A percentile compares a stretch with the other conserved stretches of the same genome.
Evolutionary conservation across 2,329 filamentous ascomycete genomes (phyloP).

Genomic region (Phialophora chinensis): DNA sequence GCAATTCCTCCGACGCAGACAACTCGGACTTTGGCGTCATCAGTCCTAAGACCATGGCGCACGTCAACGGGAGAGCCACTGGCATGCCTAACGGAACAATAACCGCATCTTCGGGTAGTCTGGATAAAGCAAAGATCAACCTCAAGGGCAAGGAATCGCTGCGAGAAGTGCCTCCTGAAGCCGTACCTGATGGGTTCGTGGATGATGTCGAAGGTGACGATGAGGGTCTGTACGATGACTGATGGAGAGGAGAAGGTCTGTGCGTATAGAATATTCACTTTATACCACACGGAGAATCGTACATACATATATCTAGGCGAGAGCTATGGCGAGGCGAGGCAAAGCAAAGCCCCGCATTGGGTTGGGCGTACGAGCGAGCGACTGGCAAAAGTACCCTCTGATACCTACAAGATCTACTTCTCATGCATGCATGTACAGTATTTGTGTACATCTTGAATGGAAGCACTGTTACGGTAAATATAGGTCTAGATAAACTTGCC

Average conservation of each 20-base stretch:
- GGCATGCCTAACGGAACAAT: conserved; percentile 38
- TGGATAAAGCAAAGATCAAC: conserved; percentile 47
- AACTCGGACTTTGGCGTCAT: conserved; percentile 43
- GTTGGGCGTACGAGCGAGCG: too few species aligned
- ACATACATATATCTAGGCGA: not conserved
- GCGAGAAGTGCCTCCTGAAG: conserved; percentile 1
- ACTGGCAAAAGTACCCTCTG: too few species aligned
- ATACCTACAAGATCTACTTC: too few species aligned
- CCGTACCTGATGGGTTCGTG: conserved; percentile 42
- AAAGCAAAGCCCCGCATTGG: too few species aligned
- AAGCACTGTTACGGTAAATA: too few species aligned
- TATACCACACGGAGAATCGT: not conserved
- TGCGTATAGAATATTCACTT: not conserved
- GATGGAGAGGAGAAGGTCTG: not conserved
- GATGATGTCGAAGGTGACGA: conserved; percentile 35
- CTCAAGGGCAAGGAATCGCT: conserved; percentile 40
- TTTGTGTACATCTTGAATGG: too few species aligned
- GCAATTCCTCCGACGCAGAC: conserved; percentile 42
- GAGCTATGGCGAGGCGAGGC: too few species aligned
- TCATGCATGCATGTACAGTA: too few species aligned
- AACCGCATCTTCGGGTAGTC: conserved; percentile 40
- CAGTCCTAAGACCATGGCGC: conserved; percentile 30
- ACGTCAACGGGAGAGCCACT: conserved; percentile 42
- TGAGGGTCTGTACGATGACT: conserved; percentile 35
- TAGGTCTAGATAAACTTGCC: too few species aligned